phyloP scores from a whole-genome alignment of 805 yeast genomes.

The Cyberlindnera bimundalis region DNA sequence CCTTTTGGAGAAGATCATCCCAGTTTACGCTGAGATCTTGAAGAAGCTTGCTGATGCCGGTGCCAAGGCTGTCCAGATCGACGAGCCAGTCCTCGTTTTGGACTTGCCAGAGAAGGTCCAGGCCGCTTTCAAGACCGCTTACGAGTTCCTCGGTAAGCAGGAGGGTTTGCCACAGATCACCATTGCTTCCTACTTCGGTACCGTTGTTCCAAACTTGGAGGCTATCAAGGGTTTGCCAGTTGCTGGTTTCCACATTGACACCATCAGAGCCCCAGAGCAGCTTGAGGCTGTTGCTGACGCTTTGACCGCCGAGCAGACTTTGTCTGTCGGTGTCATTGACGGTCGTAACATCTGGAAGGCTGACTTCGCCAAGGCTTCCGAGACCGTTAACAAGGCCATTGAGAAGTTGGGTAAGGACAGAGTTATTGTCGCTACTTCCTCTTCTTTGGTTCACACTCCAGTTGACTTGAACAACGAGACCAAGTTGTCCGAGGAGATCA shows the following conservation, averaged over 20 bases:
- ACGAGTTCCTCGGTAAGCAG: constrained; percentile 64
- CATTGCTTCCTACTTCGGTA: constrained; percentile 95
- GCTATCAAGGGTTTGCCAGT: constrained; percentile 91
- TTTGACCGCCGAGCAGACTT: constrained; percentile 64
- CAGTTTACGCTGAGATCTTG: constrained; percentile 88
- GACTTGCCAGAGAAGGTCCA: constrained; percentile 84
- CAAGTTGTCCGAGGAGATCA: constrained; percentile 86
- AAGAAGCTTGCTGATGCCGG: constrained; percentile 90
- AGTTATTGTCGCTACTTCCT: constrained; percentile 90
- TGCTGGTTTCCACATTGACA: constrained; percentile 94
- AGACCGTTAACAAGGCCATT: constrained; percentile 76
- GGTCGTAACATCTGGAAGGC: constrained; percentile 99
- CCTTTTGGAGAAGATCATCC: constrained; percentile 82
- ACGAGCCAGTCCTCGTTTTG: constrained; percentile 94
- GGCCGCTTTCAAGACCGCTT: constrained; percentile 87
- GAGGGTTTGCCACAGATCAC: constrained; percentile 74
- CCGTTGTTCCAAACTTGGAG: constrained; percentile 91
- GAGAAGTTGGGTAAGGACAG: constrained; percentile 81
- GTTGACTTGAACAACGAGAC: constrained; percentile 91
- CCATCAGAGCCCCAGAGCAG: constrained; percentile 95
- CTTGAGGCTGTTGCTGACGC: constrained; percentile 74
- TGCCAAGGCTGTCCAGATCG: constrained; percentile 92
- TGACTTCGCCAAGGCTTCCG: constrained; percentile 84
- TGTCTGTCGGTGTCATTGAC: constrained; percentile 96
- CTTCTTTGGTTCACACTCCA: constrained; percentile 97